Percentiles rank a stretch among this genome's conserved stretches.
These are phyloP conservation scores for Dactylorhiza incarnata DNA, from an alignment of 106 monocot genomes.

Conservation along the genomic window DNA sequence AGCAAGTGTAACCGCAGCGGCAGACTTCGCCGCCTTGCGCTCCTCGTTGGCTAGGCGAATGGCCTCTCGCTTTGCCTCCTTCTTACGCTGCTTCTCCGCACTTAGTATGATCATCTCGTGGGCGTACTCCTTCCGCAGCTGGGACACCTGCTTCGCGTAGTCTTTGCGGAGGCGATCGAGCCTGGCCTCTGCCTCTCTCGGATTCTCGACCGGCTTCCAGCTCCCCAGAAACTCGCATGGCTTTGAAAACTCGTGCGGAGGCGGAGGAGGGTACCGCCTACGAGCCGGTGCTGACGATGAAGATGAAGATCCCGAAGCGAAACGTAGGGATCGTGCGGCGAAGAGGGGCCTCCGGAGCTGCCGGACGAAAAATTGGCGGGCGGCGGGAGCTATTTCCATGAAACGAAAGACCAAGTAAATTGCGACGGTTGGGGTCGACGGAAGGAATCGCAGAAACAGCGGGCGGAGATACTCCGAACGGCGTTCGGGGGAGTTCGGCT, in stretches of 20 bases:
- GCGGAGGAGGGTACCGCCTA: conserved; percentile 16
- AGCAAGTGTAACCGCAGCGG: conserved; percentile 57
- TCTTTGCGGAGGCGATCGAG: conserved; percentile 55
- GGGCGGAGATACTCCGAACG: too few species aligned
- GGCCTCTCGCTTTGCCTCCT: conserved; percentile 65
- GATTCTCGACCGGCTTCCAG: conserved; percentile 54
- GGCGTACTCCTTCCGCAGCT: conserved; percentile 60
- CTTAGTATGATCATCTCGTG: conserved; percentile 65
- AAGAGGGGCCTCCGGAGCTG: neutral
- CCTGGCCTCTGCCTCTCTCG: conserved; percentile 51
- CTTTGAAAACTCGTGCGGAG: conserved; percentile 45
- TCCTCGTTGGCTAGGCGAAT: conserved; percentile 55
- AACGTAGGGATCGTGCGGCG: neutral
- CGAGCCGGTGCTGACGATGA: conserved; percentile 6
- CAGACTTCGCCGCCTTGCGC: conserved; percentile 71
- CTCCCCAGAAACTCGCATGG: conserved; percentile 55
- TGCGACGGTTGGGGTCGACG: too few species aligned
- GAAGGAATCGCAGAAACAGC: too few species aligned
- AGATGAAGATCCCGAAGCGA: conserved; percentile 3
- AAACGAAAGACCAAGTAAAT: neutral
- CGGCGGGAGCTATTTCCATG: conserved; percentile 2
- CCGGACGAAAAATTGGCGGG: neutral
- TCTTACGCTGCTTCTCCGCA: conserved; percentile 56
- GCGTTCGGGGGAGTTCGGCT: too few species aligned
- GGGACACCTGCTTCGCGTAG: conserved; percentile 61